phyloP scores from a whole-genome alignment of 805 yeast species.

The Nakazawaea siamensis region DNA sequence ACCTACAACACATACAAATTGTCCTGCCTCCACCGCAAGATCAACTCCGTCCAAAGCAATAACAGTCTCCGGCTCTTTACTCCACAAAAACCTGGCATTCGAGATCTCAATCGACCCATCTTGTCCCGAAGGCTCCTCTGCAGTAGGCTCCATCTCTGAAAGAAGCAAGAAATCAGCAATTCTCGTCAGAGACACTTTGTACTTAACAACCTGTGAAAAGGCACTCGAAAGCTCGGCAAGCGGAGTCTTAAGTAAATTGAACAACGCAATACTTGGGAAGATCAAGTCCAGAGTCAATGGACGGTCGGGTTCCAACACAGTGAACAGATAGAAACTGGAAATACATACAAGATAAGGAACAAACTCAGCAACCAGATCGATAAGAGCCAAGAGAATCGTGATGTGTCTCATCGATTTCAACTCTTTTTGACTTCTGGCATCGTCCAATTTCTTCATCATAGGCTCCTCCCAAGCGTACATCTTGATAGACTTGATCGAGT shows the following conservation, averaged over 20 bases:
- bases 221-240: constrained; percentile 38
- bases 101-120: constrained; percentile 28
- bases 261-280: constrained; percentile 46
- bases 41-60: constrained; percentile 40
- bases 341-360: constrained; percentile 27
- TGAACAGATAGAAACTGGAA: constrained; percentile 37
- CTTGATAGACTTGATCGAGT: constrained; percentile 54
- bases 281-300: constrained; percentile 49
- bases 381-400: constrained; percentile 27
- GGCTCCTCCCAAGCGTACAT: constrained; percentile 66
- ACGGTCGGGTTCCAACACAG: constrained; percentile 21
- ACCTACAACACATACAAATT: constrained; percentile 54
- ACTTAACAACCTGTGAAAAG: constrained; percentile 38
- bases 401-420: constrained; percentile 33
- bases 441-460: constrained; percentile 40
- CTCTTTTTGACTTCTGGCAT: constrained; percentile 51
- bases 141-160: constrained; percentile 35
- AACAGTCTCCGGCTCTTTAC: constrained; percentile 14
- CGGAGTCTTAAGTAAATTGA: constrained; percentile 38
- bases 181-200: constrained; percentile 40
- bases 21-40: constrained; percentile 41
- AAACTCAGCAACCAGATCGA: constrained; percentile 20
- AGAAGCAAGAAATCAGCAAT: constrained; percentile 30
- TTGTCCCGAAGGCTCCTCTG: constrained; percentile 14
- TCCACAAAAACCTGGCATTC: constrained; percentile 51